Evolutionary conservation across 768 basidiomycete species (phyloP).

Genomic region (Naganishia kalamii): DNA sequence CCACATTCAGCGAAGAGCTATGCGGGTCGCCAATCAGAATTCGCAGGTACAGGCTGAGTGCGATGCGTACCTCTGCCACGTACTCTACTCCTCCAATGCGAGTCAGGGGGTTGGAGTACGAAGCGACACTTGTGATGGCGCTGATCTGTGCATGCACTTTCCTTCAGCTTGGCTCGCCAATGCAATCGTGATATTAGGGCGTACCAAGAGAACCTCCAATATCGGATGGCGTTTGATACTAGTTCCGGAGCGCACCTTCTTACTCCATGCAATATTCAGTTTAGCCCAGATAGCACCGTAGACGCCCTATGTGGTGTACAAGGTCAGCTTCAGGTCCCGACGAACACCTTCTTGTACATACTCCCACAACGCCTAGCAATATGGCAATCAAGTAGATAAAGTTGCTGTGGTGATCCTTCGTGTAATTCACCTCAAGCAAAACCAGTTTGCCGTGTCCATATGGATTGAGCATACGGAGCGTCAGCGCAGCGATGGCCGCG

Average conservation of each 20-base stretch:
- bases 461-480: slow-evolving; percentile 74
- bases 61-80: slow-evolving; percentile 67
- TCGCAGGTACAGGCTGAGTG: background rate
- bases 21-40: background rate
- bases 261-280: slow-evolving; percentile 81
- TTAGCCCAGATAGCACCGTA: slow-evolving; percentile 65
- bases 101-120: slow-evolving; percentile 82
- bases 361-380: slow-evolving; percentile 80
- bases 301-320: slow-evolving; percentile 58
- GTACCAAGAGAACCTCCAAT: slow-evolving; percentile 71
- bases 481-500: slow-evolving; percentile 76
- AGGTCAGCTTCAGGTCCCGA: background rate
- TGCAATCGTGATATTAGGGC: slow-evolving; percentile 34
- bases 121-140: slow-evolving; percentile 64
- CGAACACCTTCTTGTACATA: slow-evolving; percentile 45
- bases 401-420: slow-evolving; percentile 84
- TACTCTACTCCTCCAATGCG: slow-evolving; percentile 94
- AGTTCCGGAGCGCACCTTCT: slow-evolving; percentile 69
- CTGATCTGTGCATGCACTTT: slow-evolving; percentile 57
- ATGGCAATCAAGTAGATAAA: slow-evolving; percentile 60
- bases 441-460: slow-evolving; percentile 93
- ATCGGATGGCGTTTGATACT: slow-evolving; percentile 76
- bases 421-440: slow-evolving; percentile 49
- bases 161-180: too few species aligned
- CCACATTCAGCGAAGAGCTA: slow-evolving; percentile 67